phyloP scores from a whole-genome alignment of 495 filamentous ascomycete species.

The Penicillium ochrochloron region DNA sequence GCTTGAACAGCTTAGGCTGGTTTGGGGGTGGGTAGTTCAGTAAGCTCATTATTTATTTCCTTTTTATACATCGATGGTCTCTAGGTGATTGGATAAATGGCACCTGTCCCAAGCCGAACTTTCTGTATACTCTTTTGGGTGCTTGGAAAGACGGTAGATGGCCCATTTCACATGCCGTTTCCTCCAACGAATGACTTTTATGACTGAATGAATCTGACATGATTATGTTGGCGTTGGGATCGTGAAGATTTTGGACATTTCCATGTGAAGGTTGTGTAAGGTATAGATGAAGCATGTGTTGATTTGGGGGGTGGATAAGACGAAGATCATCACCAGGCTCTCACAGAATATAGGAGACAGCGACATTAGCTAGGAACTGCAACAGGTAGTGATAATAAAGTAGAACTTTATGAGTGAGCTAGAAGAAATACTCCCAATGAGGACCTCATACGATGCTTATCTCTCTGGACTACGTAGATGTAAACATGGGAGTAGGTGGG shows the following conservation, averaged over 20 bases:
- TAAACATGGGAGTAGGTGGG: background rate
- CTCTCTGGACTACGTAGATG: background rate
- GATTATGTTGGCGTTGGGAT: background rate
- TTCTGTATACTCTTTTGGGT: conserved; percentile 2
- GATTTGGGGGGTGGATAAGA: background rate
- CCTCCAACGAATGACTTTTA: background rate
- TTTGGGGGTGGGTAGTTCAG: background rate
- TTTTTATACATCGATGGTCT: background rate
- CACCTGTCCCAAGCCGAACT: conserved; percentile 8
- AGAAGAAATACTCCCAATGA: too few species aligned
- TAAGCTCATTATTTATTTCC: background rate
- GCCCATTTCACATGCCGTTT: background rate
- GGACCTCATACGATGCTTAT: background rate
- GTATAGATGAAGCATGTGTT: background rate
- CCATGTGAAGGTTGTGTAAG: background rate
- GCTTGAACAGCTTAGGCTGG: background rate
- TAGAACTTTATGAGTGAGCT: background rate
- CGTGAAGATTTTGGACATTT: background rate
- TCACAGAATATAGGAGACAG: background rate
- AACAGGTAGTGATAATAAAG: background rate
- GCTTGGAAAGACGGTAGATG: background rate
- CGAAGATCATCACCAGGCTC: background rate
- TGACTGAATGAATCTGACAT: background rate
- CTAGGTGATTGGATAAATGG: conserved; percentile 9
- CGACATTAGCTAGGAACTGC: background rate